A percentile compares a stretch with the other conserved stretches of the same genome.
phyloP scores from a whole-genome alignment of 1,139 yeast genomes.

The Candida mesenterica region DNA sequence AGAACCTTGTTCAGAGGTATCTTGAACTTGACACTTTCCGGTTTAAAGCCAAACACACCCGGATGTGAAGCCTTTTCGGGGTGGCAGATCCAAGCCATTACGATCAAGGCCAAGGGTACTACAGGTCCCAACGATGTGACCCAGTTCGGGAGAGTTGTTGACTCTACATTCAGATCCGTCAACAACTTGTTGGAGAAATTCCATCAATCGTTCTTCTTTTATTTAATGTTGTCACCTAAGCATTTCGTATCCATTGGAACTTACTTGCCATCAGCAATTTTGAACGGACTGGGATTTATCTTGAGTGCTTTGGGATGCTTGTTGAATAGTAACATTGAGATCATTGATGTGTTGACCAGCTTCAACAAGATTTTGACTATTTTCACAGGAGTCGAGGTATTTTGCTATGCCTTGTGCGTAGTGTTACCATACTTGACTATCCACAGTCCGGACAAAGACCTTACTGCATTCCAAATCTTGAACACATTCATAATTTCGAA shows the following conservation, averaged over 20 bases:
- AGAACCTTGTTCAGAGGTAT: conserved; percentile 64
- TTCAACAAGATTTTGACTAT: conserved; percentile 27
- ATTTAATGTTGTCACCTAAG: conserved; percentile 74
- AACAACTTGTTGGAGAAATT: conserved; percentile 92
- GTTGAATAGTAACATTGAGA: conserved; percentile 41
- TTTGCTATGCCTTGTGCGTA: conserved; percentile 28
- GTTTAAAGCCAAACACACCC: conserved; percentile 52
- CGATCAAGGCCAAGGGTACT: conserved; percentile 65
- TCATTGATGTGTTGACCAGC: conserved; percentile 22
- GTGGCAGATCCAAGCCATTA: conserved; percentile 91
- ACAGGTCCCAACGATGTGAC: conserved; percentile 75
- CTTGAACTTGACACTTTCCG: conserved; percentile 66
- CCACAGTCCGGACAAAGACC: conserved; percentile 14
- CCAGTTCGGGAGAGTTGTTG: conserved; percentile 86
- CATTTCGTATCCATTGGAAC: conserved; percentile 91
- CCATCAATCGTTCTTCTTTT: conserved; percentile 95
- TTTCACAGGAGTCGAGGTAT: conserved; percentile 36
- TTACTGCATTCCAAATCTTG: conserved; percentile 19
- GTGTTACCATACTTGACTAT: conserved; percentile 26
- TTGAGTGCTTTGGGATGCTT: conserved; percentile 65
- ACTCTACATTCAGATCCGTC: conserved; percentile 82
- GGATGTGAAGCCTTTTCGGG: conserved; percentile 95
- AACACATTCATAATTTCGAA: conserved; percentile 19
- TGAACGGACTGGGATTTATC: conserved; percentile 69
- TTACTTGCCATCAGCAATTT: conserved; percentile 82